A percentile compares a stretch with the other conserved stretches of the same genome.
phyloP scores from a whole-genome alignment of 495 filamentous ascomycete species.

The Neurospora intermedia region DNA sequence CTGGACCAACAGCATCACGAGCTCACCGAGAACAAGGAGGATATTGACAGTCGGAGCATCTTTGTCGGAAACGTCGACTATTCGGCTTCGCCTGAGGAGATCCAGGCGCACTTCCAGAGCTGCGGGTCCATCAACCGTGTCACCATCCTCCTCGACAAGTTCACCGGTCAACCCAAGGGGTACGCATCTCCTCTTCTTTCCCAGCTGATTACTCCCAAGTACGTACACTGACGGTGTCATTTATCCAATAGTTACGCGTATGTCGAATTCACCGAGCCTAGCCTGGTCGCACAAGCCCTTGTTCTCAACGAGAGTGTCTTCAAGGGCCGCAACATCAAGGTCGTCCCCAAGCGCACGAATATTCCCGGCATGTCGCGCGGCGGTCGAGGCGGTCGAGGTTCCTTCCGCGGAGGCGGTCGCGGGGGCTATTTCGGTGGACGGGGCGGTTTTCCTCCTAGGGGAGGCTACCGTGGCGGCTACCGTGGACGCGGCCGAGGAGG shows the following conservation, averaged over 20 bases:
- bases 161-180: slow-evolving; percentile 97
- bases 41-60: slow-evolving; percentile 89
- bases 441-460: slow-evolving; percentile 51
- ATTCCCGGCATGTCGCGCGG: slow-evolving; percentile 79
- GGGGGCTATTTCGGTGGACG: slow-evolving; percentile 39
- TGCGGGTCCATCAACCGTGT: slow-evolving; percentile 97
- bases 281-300: slow-evolving; percentile 82
- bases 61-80: slow-evolving; percentile 99
- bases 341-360: slow-evolving; percentile 95
- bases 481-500: slow-evolving; percentile 63
- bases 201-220: not conserved
- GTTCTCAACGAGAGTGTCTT: slow-evolving; percentile 96
- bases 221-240: not conserved
- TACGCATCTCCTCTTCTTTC: slow-evolving; percentile 22
- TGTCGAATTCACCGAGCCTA: slow-evolving; percentile 95
- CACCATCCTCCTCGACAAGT: slow-evolving; percentile 95
- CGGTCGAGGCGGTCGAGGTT: slow-evolving; percentile 53
- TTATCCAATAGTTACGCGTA: slow-evolving; percentile 73
- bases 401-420: slow-evolving; percentile 47
- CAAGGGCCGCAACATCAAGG: slow-evolving; percentile 90
- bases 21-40: slow-evolving; percentile 85
- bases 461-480: slow-evolving; percentile 73
- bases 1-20: slow-evolving; percentile 77
- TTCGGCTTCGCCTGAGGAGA: slow-evolving; percentile 93
- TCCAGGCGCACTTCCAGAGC: slow-evolving; percentile 97